These are phyloP conservation scores for Cystobasidium onofrii DNA, from an alignment of 768 basidiomycete species.

Conservation along the genomic window DNA sequence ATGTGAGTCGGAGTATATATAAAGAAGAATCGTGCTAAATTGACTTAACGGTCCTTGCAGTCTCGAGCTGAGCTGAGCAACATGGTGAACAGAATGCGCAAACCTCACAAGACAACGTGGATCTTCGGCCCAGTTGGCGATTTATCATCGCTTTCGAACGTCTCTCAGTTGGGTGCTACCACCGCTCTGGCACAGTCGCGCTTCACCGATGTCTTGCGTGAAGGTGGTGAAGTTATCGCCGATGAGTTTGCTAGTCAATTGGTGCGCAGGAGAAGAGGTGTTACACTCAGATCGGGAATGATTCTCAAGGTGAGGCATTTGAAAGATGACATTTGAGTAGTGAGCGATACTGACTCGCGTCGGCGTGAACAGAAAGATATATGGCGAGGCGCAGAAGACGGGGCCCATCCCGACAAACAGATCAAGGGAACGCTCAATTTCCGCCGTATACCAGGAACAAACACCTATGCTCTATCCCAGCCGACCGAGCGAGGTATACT, in stretches of 20 bases:
- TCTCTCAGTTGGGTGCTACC: slow-evolving; percentile 57
- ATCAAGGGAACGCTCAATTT: slow-evolving; percentile 94
- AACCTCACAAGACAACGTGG: slow-evolving; percentile 65
- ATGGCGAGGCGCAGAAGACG: slow-evolving; percentile 13
- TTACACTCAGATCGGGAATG: slow-evolving; percentile 82
- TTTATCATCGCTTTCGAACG: slow-evolving; percentile 65
- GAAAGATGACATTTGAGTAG: no score
- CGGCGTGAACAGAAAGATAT: background rate
- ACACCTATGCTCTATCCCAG: slow-evolving; percentile 86
- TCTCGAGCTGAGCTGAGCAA: slow-evolving; percentile 81
- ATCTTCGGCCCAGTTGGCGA: slow-evolving; percentile 90
- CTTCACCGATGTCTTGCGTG: slow-evolving; percentile 55
- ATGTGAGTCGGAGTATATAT: background rate
- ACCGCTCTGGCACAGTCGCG: slow-evolving; percentile 41
- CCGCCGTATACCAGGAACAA: slow-evolving; percentile 67
- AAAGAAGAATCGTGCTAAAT: slow-evolving; percentile 49
- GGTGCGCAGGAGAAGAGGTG: slow-evolving; percentile 82
- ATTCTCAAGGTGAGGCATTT: slow-evolving; percentile 53
- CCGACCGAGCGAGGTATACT: slow-evolving; percentile 81
- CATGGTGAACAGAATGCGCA: slow-evolving; percentile 37
- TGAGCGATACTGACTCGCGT: slow-evolving; percentile 1
- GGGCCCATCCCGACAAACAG: slow-evolving; percentile 42
- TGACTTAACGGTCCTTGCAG: slow-evolving; percentile 55
- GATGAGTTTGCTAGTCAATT: slow-evolving; percentile 95
- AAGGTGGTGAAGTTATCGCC: slow-evolving; percentile 76